Conservation (phyloP, 1,284 basidiomycete species). For the Coniferiporia weirii region DNA sequence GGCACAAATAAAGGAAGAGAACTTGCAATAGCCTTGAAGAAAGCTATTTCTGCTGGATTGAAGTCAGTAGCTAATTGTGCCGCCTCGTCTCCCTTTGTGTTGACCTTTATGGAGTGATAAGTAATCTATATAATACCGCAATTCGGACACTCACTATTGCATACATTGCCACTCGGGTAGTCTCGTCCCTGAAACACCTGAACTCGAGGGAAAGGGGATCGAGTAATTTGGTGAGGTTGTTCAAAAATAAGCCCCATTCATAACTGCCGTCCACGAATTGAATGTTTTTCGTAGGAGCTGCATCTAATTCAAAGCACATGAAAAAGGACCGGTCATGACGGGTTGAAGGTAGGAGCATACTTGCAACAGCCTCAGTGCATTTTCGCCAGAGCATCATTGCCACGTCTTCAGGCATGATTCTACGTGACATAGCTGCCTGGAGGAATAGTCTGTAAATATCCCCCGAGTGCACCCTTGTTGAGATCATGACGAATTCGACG, state of each 20-base stretch:
- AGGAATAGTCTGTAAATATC: constrained; percentile 74
- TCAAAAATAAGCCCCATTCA: constrained; percentile 57
- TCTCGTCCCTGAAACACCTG: constrained; percentile 56
- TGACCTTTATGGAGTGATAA: constrained; percentile 45
- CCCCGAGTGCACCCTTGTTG: constrained; percentile 27
- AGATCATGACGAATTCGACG: constrained; percentile 30
- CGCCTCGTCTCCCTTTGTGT: constrained; percentile 69
- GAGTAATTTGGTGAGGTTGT: constrained; percentile 52
- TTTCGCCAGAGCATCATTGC: constrained; percentile 63
- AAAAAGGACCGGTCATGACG: neutral
- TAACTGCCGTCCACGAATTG: constrained; percentile 36
- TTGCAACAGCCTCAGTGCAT: constrained; percentile 58
- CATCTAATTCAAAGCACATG: constrained; percentile 8
- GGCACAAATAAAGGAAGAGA: neutral
- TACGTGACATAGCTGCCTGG: constrained; percentile 68
- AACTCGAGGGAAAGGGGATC: constrained; percentile 70
- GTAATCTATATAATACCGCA: constrained; percentile 2
- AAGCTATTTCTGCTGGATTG: constrained; percentile 67
- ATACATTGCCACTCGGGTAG: constrained; percentile 56
- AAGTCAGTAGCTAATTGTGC: constrained; percentile 83
- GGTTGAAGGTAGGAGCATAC: constrained; percentile 27
- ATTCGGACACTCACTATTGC: constrained; percentile 46
- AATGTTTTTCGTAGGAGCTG: constrained; percentile 50
- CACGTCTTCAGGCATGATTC: constrained; percentile 55
- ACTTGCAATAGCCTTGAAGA: constrained; percentile 75